A percentile compares a stretch with the other conserved stretches of the same genome.
Conservation (phyloP, 1,284 basidiomycete species). For the Cronartium ribicola region DNA sequence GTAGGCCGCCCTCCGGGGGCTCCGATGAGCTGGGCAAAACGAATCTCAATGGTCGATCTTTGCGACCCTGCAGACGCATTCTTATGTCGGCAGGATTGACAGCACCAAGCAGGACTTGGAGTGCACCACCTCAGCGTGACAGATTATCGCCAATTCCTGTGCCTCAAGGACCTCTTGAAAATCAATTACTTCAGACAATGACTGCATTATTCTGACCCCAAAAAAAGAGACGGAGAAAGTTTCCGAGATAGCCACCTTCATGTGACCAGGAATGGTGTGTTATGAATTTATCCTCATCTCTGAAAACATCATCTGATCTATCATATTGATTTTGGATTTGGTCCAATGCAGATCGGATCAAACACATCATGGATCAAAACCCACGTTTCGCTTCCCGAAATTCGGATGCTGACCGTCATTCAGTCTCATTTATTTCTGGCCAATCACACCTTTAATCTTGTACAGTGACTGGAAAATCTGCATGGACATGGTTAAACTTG, state of each 20-base stretch:
- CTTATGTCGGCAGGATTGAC: not conserved
- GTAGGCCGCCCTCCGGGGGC: constrained; percentile 25
- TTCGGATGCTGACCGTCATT: not conserved
- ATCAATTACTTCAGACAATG: not conserved
- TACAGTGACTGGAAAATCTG: no score
- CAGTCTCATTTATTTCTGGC: not conserved
- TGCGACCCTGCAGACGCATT: not conserved
- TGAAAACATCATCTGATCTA: no score
- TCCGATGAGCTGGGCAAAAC: constrained; percentile 13
- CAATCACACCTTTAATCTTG: no score
- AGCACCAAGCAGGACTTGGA: not conserved
- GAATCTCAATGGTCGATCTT: not conserved
- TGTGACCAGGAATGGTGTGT: no score
- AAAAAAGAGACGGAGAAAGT: no score
- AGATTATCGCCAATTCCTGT: not conserved
- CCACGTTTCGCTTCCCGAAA: not conserved
- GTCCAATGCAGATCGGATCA: no score
- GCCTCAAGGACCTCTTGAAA: not conserved
- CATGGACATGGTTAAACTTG: no score
- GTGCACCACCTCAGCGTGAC: not conserved
- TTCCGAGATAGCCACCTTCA: no score
- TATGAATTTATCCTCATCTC: no score
- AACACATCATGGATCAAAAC: no score
- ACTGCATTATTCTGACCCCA: no score
- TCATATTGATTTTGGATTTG: no score